Percentiles rank a stretch among this genome's conserved stretches.
Evolutionary conservation across 176 grass and related monocot species (phyloP).

Genomic region (Alloteropsis semialata): DNA sequence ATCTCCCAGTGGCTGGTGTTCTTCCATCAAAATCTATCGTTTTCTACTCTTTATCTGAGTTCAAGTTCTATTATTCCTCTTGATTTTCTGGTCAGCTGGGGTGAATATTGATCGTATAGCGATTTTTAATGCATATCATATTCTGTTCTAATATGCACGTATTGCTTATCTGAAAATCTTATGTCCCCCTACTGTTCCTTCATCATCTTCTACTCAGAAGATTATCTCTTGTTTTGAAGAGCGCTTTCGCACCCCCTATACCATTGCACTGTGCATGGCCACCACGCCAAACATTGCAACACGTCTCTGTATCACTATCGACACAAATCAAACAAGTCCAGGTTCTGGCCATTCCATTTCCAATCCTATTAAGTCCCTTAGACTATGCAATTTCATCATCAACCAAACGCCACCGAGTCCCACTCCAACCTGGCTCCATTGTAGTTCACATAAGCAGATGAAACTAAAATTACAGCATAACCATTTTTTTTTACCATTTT

Average conservation of each 20-base stretch:
- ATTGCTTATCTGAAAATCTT: neutral
- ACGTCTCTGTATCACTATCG: neutral
- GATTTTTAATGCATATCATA: neutral
- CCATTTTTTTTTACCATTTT: neutral
- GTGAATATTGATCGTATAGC: neutral
- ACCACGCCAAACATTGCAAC: neutral
- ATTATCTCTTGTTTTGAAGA: neutral
- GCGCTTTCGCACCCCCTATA: accelerated
- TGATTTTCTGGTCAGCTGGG: neutral
- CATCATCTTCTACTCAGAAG: neutral
- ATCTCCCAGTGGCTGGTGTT: neutral
- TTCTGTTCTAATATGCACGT: neutral
- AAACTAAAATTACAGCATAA: neutral
- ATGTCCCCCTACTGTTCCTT: neutral
- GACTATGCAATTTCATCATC: neutral
- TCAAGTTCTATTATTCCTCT: neutral
- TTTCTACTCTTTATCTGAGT: neutral
- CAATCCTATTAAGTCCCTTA: neutral
- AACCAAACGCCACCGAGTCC: neutral
- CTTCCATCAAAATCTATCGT: neutral
- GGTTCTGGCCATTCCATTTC: neutral
- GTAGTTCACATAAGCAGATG: neutral
- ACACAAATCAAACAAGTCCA: neutral
- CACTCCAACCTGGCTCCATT: neutral
- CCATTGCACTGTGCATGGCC: neutral